A percentile compares a stretch with the other conserved stretches of the same genome.
These are phyloP conservation scores for Geotrichum histeridarum DNA, from an alignment of 1,139 yeast species.

Conservation along the genomic window DNA sequence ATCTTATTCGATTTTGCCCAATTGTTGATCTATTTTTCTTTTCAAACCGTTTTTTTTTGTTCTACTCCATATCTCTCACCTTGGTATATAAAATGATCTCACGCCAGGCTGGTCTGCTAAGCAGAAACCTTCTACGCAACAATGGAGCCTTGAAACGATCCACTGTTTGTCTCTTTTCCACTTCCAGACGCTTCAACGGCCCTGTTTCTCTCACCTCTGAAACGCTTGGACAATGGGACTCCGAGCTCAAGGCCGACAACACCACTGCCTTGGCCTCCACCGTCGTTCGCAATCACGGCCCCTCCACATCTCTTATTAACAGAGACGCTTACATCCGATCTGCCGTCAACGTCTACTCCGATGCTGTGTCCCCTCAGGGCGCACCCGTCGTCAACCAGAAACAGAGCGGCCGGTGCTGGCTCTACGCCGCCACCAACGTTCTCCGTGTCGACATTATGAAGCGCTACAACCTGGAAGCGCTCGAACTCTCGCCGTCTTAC, in stretches of 20 bases:
- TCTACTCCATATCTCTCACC: too few relatives aligned
- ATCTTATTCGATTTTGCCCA: too few relatives aligned
- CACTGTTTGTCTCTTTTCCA: background rate
- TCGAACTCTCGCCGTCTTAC: slow-evolving; percentile 70
- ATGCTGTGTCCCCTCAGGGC: slow-evolving; percentile 58
- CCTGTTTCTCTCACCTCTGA: slow-evolving; percentile 3
- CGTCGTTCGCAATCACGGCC: slow-evolving; percentile 34
- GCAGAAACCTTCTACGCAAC: background rate
- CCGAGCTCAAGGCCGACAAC: slow-evolving; percentile 28
- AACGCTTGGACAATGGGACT: slow-evolving; percentile 28
- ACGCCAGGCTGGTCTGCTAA: background rate
- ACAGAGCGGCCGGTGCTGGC: slow-evolving; percentile 79
- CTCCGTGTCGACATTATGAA: slow-evolving; percentile 59
- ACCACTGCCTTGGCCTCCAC: slow-evolving; percentile 33
- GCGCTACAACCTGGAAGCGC: slow-evolving; percentile 58
- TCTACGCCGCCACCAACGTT: slow-evolving; percentile 75
- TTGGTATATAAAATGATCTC: background rate
- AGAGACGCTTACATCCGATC: slow-evolving; percentile 43
- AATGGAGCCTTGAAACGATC: background rate
- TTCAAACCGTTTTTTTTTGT: too few relatives aligned
- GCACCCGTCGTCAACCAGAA: slow-evolving; percentile 70
- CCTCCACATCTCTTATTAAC: slow-evolving; percentile 39
- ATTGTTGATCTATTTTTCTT: too few relatives aligned
- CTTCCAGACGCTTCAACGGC: background rate
- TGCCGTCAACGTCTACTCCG: slow-evolving; percentile 49